phyloP scores from a whole-genome alignment of 257 asterid genomes.

The Salvia miltiorrhiza region DNA sequence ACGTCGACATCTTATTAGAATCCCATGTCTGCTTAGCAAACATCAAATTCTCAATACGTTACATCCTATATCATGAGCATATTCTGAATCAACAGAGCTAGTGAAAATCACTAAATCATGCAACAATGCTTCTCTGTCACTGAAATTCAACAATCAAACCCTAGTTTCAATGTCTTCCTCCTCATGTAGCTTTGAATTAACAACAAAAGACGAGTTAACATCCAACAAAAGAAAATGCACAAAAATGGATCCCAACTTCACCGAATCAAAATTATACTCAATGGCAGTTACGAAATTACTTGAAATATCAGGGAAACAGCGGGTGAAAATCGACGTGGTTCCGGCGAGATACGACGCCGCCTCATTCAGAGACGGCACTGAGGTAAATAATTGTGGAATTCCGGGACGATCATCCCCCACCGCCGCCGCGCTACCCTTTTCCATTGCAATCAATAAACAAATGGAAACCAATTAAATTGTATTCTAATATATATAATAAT shows the following conservation, averaged over 20 bases:
- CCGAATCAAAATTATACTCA: slow-evolving; percentile 1
- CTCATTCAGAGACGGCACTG: slow-evolving; percentile 68
- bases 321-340: slow-evolving; percentile 72
- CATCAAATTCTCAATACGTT: not conserved
- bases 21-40: not conserved
- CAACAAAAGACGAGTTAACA: slow-evolving; percentile 8
- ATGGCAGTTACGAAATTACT: slow-evolving; percentile 29
- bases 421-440: slow-evolving; percentile 44
- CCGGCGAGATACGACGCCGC: slow-evolving; percentile 88
- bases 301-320: slow-evolving; percentile 67
- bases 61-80: not conserved
- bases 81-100: not conserved
- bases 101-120: not conserved
- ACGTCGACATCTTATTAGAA: not conserved
- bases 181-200: not conserved
- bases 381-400: slow-evolving; percentile 70
- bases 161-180: not conserved
- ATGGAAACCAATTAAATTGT: not conserved
- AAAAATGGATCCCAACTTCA: not conserved
- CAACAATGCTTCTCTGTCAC: not conserved
- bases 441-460: not conserved
- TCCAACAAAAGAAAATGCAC: not conserved
- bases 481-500: not conserved
- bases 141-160: not conserved
- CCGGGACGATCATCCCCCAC: slow-evolving; percentile 49